Percentiles rank a stretch among this genome's conserved stretches.
phyloP scores from a whole-genome alignment of 2,329 filamentous ascomycete genomes.

The Sarocladium brachiariae region DNA sequence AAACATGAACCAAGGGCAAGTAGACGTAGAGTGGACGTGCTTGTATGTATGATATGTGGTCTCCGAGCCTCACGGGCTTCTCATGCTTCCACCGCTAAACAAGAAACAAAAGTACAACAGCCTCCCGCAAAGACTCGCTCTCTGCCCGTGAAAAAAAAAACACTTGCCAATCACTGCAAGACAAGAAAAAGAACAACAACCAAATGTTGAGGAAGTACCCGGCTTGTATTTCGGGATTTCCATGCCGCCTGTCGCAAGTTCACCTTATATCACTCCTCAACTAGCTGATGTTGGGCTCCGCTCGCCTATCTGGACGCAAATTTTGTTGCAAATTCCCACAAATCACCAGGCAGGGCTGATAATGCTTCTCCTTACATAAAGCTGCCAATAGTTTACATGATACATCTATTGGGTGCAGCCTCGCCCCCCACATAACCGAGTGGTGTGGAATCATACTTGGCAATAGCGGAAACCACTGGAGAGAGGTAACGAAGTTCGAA shows the following conservation, averaged over 20 bases:
- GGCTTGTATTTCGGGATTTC: background rate
- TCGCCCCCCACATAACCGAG: too few relatives aligned
- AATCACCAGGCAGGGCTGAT: too few relatives aligned
- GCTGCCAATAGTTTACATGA: too few relatives aligned
- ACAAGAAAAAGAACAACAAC: slow-evolving; percentile 11
- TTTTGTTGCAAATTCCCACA: too few relatives aligned
- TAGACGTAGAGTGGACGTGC: background rate
- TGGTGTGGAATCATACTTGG: too few relatives aligned
- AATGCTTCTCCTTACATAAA: too few relatives aligned
- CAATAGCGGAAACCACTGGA: too few relatives aligned
- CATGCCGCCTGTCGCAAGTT: slow-evolving; percentile 1
- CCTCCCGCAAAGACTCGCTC: slow-evolving; percentile 9
- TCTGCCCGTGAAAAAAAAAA: background rate
- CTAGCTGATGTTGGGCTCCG: too few relatives aligned
- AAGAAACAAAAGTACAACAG: slow-evolving; percentile 5
- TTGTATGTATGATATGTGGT: background rate
- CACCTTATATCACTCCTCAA: background rate
- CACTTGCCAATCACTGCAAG: background rate
- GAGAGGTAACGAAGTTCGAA: background rate
- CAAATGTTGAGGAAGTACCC: slow-evolving; percentile 5
- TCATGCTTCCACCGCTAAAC: slow-evolving; percentile 5
- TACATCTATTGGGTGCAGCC: too few relatives aligned
- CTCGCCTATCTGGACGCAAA: too few relatives aligned
- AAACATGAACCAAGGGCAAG: background rate
- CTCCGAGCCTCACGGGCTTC: background rate